Evolutionary conservation across 805 yeast species (phyloP).

Genomic region (Metschnikowia cubensis): DNA sequence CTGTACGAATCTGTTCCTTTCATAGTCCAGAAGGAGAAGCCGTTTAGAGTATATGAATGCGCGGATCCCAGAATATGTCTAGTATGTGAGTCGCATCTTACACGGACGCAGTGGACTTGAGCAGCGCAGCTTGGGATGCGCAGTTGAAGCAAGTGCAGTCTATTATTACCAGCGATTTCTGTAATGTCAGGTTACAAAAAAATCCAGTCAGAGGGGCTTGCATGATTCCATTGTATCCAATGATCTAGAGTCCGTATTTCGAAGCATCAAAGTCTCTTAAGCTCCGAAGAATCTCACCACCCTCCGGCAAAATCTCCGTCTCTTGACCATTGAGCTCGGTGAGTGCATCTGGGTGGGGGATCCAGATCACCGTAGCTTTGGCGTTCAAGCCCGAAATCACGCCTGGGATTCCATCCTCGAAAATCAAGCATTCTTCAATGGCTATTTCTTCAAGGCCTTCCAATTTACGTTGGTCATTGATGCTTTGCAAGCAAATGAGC

Average conservation of each 20-base stretch:
- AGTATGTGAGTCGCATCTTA: neutral
- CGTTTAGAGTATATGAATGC: neutral
- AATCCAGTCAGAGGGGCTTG: too few species aligned
- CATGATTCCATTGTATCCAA: too few species aligned
- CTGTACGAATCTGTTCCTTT: slow-evolving; percentile 42
- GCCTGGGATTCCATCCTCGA: slow-evolving; percentile 96
- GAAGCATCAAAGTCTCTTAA: slow-evolving; percentile 14
- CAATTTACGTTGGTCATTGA: slow-evolving; percentile 53
- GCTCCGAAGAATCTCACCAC: slow-evolving; percentile 46
- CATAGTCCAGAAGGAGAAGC: slow-evolving; percentile 19
- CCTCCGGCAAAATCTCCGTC: slow-evolving; percentile 40
- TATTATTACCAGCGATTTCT: neutral
- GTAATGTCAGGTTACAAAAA: neutral
- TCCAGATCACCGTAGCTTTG: slow-evolving; percentile 88
- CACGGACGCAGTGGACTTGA: neutral
- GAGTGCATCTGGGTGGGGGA: slow-evolving; percentile 77
- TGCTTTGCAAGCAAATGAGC: slow-evolving; percentile 68
- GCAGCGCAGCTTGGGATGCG: too few species aligned
- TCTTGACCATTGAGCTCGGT: slow-evolving; percentile 50
- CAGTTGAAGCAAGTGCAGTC: neutral
- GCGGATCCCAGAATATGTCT: neutral
- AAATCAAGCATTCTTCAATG: slow-evolving; percentile 80
- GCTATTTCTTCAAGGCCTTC: slow-evolving; percentile 44
- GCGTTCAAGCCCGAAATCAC: slow-evolving; percentile 79
- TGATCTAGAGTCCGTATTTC: slow-evolving; percentile 16